A percentile compares a stretch with the other conserved stretches of the same genome.
These are phyloP conservation scores for Aspergillus hancockii DNA, from an alignment of 495 filamentous ascomycete genomes.

Conservation along the genomic window DNA sequence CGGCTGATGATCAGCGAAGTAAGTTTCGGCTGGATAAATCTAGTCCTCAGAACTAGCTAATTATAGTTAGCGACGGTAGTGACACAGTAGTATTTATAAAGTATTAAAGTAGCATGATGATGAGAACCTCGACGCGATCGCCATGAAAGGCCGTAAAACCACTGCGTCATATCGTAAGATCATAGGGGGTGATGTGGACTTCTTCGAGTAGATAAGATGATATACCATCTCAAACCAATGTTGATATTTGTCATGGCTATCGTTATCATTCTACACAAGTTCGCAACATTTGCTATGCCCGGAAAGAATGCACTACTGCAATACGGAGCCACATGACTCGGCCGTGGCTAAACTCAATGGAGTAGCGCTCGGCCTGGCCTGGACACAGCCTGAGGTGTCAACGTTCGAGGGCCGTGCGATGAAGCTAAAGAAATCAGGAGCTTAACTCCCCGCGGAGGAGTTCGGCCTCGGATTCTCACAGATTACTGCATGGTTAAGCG, in stretches of 20 bases:
- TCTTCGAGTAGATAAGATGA: neutral
- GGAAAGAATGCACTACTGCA: neutral
- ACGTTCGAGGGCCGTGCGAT: constrained; percentile 19
- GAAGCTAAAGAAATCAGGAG: neutral
- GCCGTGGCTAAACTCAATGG: constrained; percentile 9
- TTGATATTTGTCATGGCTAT: neutral
- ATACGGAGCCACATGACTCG: constrained; percentile 9
- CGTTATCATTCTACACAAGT: neutral
- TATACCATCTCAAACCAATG: neutral
- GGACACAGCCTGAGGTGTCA: constrained; percentile 17
- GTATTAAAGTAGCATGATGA: neutral
- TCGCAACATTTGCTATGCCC: neutral
- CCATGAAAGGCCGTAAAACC: neutral
- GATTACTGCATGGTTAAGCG: neutral
- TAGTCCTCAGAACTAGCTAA: neutral
- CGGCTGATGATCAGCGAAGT: neutral
- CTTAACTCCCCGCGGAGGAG: neutral
- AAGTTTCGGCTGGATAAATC: neutral
- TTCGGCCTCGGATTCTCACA: neutral
- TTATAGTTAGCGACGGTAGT: neutral
- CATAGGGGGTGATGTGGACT: neutral
- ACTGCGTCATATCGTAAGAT: neutral
- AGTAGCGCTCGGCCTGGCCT: constrained; percentile 7
- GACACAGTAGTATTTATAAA: neutral
- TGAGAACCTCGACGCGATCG: neutral